phyloP scores from a whole-genome alignment of 441 rosid species.

The Dalechampia spathulata region DNA sequence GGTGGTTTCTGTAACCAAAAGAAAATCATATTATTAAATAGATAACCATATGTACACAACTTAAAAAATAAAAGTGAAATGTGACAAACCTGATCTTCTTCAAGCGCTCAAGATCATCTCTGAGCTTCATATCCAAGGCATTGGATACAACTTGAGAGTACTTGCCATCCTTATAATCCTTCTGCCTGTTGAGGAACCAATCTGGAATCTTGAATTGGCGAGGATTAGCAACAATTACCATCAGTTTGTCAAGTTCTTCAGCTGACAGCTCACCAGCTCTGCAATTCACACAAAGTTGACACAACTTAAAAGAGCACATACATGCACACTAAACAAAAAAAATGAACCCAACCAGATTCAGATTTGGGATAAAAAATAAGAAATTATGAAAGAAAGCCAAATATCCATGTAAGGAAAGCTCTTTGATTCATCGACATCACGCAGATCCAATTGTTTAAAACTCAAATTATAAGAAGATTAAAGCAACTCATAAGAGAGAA shows the following conservation, averaged over 20 bases:
- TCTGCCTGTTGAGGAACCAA: conserved; percentile 94
- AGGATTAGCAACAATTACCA: conserved; percentile 87
- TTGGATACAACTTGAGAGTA: conserved; percentile 90
- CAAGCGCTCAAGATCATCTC: conserved; percentile 90
- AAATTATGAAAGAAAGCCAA: no score
- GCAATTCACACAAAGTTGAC: neutral
- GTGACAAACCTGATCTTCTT: conserved; percentile 73
- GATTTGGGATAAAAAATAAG: no score
- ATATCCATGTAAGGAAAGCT: no score
- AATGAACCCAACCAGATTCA: no score
- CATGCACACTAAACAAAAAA: neutral
- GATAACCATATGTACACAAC: neutral
- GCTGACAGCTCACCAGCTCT: conserved; percentile 92
- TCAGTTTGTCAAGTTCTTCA: conserved; percentile 85
- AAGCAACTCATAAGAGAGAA: no score
- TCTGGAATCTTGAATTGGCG: conserved; percentile 95
- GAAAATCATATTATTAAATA: neutral
- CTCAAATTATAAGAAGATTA: no score
- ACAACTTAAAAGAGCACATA: no score
- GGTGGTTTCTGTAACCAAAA: conserved; percentile 57
- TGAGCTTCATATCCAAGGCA: conserved; percentile 91
- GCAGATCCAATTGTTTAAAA: no score
- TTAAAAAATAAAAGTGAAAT: neutral
- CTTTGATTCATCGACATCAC: no score
- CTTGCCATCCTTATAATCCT: conserved; percentile 94